These are phyloP conservation scores for Penicillium cinerascens DNA, from an alignment of 495 filamentous ascomycete species.

Conservation along the genomic window DNA sequence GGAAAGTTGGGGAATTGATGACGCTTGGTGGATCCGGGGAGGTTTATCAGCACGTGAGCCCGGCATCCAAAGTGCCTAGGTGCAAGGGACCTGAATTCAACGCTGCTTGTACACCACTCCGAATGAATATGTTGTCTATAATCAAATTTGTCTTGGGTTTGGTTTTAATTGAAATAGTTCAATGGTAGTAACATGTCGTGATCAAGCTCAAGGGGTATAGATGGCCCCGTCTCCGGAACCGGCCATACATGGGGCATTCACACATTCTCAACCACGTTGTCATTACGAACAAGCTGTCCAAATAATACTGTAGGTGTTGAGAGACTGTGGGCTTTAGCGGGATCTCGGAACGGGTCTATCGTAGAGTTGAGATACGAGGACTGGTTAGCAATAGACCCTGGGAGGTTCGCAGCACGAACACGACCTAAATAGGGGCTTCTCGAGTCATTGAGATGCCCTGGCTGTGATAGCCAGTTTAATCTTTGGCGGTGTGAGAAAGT, in stretches of 20 bases:
- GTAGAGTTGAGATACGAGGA: background rate
- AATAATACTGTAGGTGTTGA: constrained; percentile 13
- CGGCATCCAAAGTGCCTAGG: no score
- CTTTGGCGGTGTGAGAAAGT: background rate
- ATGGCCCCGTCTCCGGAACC: background rate
- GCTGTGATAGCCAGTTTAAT: constrained; percentile 18
- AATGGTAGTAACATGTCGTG: background rate
- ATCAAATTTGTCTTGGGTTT: background rate
- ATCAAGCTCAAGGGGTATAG: background rate
- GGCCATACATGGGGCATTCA: background rate
- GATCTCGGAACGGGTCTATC: background rate
- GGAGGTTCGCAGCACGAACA: background rate
- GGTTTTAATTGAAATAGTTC: background rate
- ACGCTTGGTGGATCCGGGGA: constrained; percentile 1
- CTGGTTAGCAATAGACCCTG: background rate
- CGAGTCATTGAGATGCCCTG: background rate
- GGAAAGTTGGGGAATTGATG: constrained; percentile 3
- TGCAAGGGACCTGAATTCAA: background rate
- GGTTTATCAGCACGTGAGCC: constrained; percentile 15
- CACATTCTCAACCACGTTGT: background rate
- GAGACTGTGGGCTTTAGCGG: background rate
- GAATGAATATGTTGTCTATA: background rate
- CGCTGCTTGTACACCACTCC: background rate
- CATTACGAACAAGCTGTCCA: constrained; percentile 11
- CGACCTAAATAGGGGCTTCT: background rate